A percentile compares a stretch with the other conserved stretches of the same genome.
Conservation (phyloP, 1,139 yeast genomes). For the Lodderomyces parapsilosis region DNA sequence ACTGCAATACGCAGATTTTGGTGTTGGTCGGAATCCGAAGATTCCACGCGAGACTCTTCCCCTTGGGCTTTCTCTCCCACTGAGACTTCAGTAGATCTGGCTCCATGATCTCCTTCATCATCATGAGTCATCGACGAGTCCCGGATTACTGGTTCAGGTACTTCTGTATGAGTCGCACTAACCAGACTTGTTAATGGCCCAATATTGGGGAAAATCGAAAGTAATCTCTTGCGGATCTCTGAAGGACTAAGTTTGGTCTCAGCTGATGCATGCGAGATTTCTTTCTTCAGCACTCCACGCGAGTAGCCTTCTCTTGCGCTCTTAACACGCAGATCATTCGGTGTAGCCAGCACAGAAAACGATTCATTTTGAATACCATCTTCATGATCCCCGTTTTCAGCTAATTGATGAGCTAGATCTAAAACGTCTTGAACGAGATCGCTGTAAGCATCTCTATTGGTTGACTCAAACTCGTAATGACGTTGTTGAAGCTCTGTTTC, state of each 20-base stretch:
- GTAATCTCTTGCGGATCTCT: not conserved
- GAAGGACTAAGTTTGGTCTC: not conserved
- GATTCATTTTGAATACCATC: not conserved
- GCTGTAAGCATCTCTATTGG: not conserved
- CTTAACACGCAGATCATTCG: not conserved
- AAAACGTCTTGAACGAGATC: slow-evolving; percentile 1
- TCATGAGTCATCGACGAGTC: not conserved
- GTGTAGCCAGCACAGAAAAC: not conserved
- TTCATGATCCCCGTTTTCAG: not conserved
- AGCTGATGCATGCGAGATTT: not conserved
- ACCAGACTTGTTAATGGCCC: not conserved
- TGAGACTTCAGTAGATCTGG: no score
- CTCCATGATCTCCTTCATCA: not conserved
- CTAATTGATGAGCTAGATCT: not conserved
- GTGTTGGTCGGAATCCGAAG: no score
- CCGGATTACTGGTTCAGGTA: not conserved
- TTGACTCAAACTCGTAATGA: not conserved
- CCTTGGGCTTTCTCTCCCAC: no score
- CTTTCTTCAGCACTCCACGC: not conserved
- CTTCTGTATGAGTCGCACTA: not conserved
- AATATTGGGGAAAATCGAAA: not conserved
- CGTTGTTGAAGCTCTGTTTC: no score
- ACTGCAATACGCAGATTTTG: no score
- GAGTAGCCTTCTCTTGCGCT: not conserved
- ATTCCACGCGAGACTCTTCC: no score